phyloP scores from a whole-genome alignment of 2,329 filamentous ascomycete genomes.

The Teratosphaeria zuluensis region DNA sequence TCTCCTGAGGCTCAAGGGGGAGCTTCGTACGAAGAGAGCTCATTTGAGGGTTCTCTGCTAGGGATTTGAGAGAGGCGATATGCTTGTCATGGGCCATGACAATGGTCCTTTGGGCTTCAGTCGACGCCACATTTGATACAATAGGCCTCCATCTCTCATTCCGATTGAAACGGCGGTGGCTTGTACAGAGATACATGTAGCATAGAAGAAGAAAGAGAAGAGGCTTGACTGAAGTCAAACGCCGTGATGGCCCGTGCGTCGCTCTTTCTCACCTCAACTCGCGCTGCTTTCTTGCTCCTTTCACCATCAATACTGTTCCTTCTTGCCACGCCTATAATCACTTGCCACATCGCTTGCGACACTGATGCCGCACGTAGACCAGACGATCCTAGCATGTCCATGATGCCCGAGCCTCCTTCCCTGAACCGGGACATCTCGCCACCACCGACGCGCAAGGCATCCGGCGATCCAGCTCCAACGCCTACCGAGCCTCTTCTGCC shows the following conservation, averaged over 20 bases:
- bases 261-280: no score
- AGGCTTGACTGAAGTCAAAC: no score
- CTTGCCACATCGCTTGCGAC: background rate
- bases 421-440: slow-evolving; percentile 21
- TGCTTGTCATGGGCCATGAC: background rate
- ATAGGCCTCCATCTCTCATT: no score
- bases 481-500: background rate
- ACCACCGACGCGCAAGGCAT: slow-evolving; percentile 16
- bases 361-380: no score
- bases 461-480: slow-evolving; percentile 6
- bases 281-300: no score
- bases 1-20: background rate
- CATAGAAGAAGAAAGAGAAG: no score
- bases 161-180: no score
- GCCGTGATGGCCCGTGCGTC: no score
- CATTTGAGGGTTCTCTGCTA: background rate
- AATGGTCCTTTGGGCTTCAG: background rate
- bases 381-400: no score
- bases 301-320: no score
- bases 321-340: background rate
- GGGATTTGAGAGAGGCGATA: background rate
- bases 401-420: slow-evolving; percentile 1
- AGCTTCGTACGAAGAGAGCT: background rate
- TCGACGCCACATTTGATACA: no score
- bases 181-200: no score